phyloP scores from a whole-genome alignment of 495 filamentous ascomycete species.

The Xylaria curta region DNA sequence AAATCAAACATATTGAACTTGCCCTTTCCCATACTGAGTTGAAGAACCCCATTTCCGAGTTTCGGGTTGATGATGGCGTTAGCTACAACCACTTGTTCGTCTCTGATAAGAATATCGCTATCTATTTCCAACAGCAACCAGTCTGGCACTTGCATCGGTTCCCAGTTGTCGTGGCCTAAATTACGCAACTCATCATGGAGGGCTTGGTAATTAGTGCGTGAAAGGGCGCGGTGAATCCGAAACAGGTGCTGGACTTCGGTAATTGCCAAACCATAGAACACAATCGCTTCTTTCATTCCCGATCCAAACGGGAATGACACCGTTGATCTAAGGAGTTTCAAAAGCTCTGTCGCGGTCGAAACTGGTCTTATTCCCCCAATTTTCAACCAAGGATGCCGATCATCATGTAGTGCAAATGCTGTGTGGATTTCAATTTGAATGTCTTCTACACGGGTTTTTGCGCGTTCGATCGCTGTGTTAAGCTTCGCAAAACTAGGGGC shows the following conservation, averaged over 20 bases:
- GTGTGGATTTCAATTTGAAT: slow-evolving; percentile 30
- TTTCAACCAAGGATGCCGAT: slow-evolving; percentile 53
- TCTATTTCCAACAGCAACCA: slow-evolving; percentile 68
- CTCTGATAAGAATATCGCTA: slow-evolving; percentile 57
- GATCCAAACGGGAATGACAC: slow-evolving; percentile 40
- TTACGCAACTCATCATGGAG: slow-evolving; percentile 49
- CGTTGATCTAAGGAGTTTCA: slow-evolving; percentile 59
- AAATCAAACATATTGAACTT: too few relatives aligned
- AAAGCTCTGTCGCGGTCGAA: slow-evolving; percentile 54
- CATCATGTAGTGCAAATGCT: slow-evolving; percentile 33
- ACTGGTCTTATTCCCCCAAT: slow-evolving; percentile 59
- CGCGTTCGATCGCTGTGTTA: slow-evolving; percentile 31
- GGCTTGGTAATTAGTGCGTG: slow-evolving; percentile 31
- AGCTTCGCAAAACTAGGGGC: slow-evolving; percentile 30
- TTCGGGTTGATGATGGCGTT: slow-evolving; percentile 55
- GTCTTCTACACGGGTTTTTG: slow-evolving; percentile 23
- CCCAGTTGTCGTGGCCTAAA: slow-evolving; percentile 60
- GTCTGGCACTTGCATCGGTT: slow-evolving; percentile 51
- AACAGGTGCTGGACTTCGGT: slow-evolving; percentile 54
- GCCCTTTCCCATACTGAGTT: slow-evolving; percentile 62
- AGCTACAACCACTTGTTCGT: slow-evolving; percentile 60
- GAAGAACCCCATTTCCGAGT: slow-evolving; percentile 59
- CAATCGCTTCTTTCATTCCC: slow-evolving; percentile 52
- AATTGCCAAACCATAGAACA: slow-evolving; percentile 49
- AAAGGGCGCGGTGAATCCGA: slow-evolving; percentile 42